A percentile compares a stretch with the other conserved stretches of the same genome.
Conservation (phyloP, 148 eudicot genomes). For the Chenopodium quinoa region DNA sequence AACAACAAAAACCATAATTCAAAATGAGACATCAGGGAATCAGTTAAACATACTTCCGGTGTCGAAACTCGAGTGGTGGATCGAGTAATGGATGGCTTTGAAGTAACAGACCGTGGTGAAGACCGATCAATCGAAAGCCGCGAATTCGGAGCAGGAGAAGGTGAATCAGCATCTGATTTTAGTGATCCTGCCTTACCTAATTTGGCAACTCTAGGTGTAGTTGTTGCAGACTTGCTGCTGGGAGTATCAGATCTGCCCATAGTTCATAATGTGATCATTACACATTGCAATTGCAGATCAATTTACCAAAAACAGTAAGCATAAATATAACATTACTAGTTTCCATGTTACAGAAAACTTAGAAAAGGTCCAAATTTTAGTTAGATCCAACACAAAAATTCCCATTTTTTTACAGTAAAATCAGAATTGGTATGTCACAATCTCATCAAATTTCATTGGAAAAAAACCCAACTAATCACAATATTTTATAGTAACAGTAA, state of each 20-base stretch:
- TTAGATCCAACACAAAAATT: slow-evolving; percentile 29
- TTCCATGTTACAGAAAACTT: slow-evolving; percentile 20
- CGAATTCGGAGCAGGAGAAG: slow-evolving; percentile 53
- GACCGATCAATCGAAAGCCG: slow-evolving; percentile 57
- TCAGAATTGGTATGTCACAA: slow-evolving; percentile 11
- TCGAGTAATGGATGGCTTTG: slow-evolving; percentile 57
- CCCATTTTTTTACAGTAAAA: slow-evolving; percentile 6
- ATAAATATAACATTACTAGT: slow-evolving; percentile 7
- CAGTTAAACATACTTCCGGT: slow-evolving; percentile 54
- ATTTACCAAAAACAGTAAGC: slow-evolving; percentile 9
- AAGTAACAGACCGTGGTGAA: slow-evolving; percentile 52
- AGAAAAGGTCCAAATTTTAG: slow-evolving; percentile 16
- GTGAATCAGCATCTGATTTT: slow-evolving; percentile 71
- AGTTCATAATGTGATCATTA: slow-evolving; percentile 20
- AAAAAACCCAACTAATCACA: slow-evolving; percentile 16
- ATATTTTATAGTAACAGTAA: slow-evolving; percentile 12
- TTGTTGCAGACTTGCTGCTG: slow-evolving; percentile 51
- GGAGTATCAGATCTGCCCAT: slow-evolving; percentile 72
- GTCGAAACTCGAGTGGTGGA: slow-evolving; percentile 53
- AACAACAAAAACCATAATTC: neutral
- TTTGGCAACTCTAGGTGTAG: slow-evolving; percentile 61
- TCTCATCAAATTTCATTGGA: slow-evolving; percentile 1
- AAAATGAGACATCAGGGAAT: neutral
- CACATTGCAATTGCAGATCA: slow-evolving; percentile 23
- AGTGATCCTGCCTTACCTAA: slow-evolving; percentile 41